Percentiles rank a stretch among this genome's conserved stretches.
phyloP scores from a whole-genome alignment of 2,329 filamentous ascomycete species.

The Fragosphaeria purpurea region DNA sequence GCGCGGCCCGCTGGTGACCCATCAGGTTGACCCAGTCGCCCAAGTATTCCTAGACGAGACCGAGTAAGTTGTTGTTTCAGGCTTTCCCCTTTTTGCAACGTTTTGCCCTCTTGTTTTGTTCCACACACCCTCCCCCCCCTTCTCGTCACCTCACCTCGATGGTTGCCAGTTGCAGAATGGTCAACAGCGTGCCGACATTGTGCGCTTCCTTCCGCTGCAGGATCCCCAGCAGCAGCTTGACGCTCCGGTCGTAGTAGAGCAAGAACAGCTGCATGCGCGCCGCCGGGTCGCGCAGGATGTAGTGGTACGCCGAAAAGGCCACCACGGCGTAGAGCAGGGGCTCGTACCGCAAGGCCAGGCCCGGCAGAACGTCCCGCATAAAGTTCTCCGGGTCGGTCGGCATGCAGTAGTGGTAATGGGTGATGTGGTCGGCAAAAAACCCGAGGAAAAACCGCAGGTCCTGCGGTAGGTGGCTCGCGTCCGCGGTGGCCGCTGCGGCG shows the following conservation, averaged over 20 bases:
- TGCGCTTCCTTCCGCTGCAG: slow-evolving; percentile 62
- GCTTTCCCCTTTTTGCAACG: slow-evolving; percentile 25
- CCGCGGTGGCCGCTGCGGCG: slow-evolving; percentile 20
- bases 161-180: slow-evolving; percentile 82
- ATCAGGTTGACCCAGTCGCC: slow-evolving; percentile 93
- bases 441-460: slow-evolving; percentile 70
- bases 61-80: too few species aligned
- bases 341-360: slow-evolving; percentile 62
- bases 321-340: slow-evolving; percentile 78
- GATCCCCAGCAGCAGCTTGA: slow-evolving; percentile 62
- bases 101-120: too few species aligned
- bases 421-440: slow-evolving; percentile 70
- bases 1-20: slow-evolving; percentile 84
- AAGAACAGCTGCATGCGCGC: slow-evolving; percentile 75
- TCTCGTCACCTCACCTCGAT: slow-evolving; percentile 58
- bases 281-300: slow-evolving; percentile 58
- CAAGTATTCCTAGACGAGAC: slow-evolving; percentile 57
- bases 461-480: slow-evolving; percentile 50
- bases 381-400: slow-evolving; percentile 63
- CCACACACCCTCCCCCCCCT: too few species aligned
- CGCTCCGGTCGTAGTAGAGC: slow-evolving; percentile 81
- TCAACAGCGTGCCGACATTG: slow-evolving; percentile 65
- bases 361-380: slow-evolving; percentile 60
- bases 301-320: slow-evolving; percentile 81
- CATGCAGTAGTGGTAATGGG: slow-evolving; percentile 72